A percentile compares a stretch with the other conserved stretches of the same genome.
Conservation (phyloP, 2,329 filamentous ascomycete species). For the Colletotrichum sp. region DNA sequence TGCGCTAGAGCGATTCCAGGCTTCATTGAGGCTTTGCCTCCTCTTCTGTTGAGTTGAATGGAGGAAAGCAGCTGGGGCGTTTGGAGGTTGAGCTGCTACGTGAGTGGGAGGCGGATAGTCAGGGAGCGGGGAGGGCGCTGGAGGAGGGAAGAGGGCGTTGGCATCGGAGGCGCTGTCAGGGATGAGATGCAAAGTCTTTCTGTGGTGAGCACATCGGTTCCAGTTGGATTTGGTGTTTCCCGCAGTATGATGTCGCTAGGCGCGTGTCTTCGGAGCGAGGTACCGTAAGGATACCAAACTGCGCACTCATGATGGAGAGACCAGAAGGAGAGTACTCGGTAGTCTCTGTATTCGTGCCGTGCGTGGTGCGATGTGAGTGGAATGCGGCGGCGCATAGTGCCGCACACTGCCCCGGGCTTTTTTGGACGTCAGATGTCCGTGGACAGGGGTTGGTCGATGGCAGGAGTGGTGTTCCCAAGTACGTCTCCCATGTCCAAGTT, state of each 20-base stretch:
- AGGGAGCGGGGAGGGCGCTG: not conserved
- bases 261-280: not conserved
- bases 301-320: not conserved
- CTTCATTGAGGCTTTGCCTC: not conserved
- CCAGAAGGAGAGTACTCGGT: not conserved
- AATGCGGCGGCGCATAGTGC: not conserved
- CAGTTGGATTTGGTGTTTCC: not conserved
- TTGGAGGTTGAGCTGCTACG: not conserved
- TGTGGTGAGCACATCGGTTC: not conserved
- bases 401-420: not conserved
- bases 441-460: not conserved
- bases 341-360: not conserved
- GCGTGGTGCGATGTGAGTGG: not conserved
- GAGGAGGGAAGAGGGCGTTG: not conserved
- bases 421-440: slow-evolving; percentile 8
- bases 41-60: not conserved
- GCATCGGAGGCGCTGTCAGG: not conserved
- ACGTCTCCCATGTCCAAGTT: not conserved
- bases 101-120: not conserved
- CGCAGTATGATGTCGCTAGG: not conserved
- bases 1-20: not conserved
- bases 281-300: not conserved
- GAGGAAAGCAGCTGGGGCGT: not conserved
- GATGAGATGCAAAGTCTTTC: not conserved
- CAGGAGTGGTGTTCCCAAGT: not conserved